A percentile compares a stretch with the other conserved stretches of the same genome.
phyloP scores from a whole-genome alignment of 2,329 filamentous ascomycete species.

The Diaporthe citriasiana region DNA sequence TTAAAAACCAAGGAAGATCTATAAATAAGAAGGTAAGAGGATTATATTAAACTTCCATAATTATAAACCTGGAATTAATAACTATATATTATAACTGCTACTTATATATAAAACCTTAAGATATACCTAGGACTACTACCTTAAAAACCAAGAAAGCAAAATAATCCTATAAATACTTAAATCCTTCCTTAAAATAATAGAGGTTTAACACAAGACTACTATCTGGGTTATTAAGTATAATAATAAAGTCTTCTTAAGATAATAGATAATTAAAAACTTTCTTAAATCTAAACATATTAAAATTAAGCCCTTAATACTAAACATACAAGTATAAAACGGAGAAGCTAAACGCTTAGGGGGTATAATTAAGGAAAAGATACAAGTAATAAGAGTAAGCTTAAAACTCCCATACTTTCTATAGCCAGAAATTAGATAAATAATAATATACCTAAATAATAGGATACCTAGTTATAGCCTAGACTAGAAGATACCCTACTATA shows the following conservation, averaged over 20 bases:
- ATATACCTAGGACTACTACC: too few relatives aligned
- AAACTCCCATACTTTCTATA: background rate
- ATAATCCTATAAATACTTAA: too few relatives aligned
- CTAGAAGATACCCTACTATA: too few relatives aligned
- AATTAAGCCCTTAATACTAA: background rate
- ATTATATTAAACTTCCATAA: too few relatives aligned
- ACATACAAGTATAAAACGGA: background rate
- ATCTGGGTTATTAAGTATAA: background rate
- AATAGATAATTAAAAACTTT: background rate
- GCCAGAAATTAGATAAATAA: background rate
- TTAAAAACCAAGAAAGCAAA: too few relatives aligned
- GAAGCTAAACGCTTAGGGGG: background rate
- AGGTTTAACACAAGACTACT: too few relatives aligned
- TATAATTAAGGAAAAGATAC: background rate
- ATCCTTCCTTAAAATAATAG: too few relatives aligned
- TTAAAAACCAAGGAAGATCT: background rate
- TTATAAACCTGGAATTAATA: too few relatives aligned
- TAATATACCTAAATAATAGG: background rate
- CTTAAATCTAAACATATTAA: background rate
- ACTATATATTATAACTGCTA: too few relatives aligned
- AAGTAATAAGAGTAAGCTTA: too few relatives aligned
- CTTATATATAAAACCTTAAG: too few relatives aligned
- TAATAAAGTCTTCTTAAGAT: background rate
- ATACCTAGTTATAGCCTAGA: background rate
- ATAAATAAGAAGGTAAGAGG: too few relatives aligned